Evolutionary conservation across 257 asterid species (phyloP).

Genomic region (Cordia subcordata): DNA sequence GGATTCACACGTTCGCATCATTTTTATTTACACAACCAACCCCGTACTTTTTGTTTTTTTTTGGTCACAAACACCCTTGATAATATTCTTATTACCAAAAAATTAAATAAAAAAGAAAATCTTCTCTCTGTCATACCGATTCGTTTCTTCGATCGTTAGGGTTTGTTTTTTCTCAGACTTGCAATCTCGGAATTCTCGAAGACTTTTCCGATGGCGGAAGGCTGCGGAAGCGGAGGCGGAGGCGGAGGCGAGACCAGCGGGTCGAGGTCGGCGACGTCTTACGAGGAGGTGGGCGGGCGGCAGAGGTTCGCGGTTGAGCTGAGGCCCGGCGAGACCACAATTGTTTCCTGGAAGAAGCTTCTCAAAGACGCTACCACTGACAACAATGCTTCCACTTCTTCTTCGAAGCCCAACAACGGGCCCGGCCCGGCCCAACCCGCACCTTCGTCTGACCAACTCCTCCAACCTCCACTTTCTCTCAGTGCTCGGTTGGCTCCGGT

Average conservation of each 20-base stretch:
- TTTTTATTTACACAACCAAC: no score
- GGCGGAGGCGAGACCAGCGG: constrained; percentile 8
- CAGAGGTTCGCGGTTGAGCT: constrained; percentile 54
- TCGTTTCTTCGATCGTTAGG: constrained; percentile 9
- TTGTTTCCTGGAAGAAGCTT: constrained; percentile 76
- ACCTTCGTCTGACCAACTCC: constrained; percentile 3
- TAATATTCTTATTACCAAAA: no score
- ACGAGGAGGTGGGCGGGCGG: constrained; percentile 65
- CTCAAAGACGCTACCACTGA: constrained; percentile 33
- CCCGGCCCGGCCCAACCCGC: background rate
- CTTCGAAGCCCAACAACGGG: constrained; percentile 11
- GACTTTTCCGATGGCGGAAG: constrained; percentile 16
- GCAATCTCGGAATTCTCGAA: background rate
- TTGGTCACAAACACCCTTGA: no score
- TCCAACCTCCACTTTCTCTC: constrained; percentile 21
- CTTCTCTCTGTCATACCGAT: background rate
- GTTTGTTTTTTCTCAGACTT: constrained; percentile 6
- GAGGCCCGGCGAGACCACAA: constrained; percentile 63
- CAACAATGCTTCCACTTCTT: background rate
- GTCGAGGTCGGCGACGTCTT: constrained; percentile 34
- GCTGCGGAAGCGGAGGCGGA: constrained; percentile 12
- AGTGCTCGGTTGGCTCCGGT: constrained; percentile 18
- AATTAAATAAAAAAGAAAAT: no score
- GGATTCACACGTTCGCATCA: no score
- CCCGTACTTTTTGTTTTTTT: no score